Base-by-base conservation (phyloP, 78 protist species). In the Carpediemonas membranifera region DNA sequence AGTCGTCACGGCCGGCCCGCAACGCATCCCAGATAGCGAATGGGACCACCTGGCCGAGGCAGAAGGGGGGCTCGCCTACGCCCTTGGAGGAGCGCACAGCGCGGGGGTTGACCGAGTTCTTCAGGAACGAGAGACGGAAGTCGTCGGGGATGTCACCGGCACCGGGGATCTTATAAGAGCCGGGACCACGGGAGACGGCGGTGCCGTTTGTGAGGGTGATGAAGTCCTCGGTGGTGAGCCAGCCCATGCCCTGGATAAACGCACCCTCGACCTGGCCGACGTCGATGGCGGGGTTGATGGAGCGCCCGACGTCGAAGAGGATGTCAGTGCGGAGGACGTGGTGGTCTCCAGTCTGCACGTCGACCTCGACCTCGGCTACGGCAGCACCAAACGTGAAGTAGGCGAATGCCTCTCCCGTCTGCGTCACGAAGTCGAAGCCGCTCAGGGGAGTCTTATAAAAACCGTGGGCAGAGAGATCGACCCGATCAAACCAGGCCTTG, bases 271-370 rank as follows among this genome's bases (percentile, higher is more conserved):
- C 51, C 74, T 83, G 83, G 24, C 90, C 90, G 7, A 90, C 43
- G 78, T 90, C 96, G 62, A 90, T 73, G 11, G 86, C 58, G 27
- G 98, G 96, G 55, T 92, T 90, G 59, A 93, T 44, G 24, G 86
- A 35, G 30, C 66, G 43, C 52, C 98, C 98, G 33, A 86, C 86
- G 61, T 94, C 98, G 77, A 83, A 52, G n/a, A 88, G 39, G n/a
- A 94, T 24, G 59, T 92, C 97, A 0, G 90, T 36, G 31, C 88
- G 41, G 5, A 74, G 28, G 15, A 59, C 57, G 50, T 75, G 54
- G 37, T 50, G 18, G 21, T 85, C 95, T n/a, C 98, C 98, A 33
- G 92, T 87, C 25, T 81, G 83, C 19, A 52, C 61, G 81, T 90
- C 93, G 3, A 91, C 41, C 77, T 91, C 95, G 13, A 91, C 95